A percentile compares a stretch with the other conserved stretches of the same genome.
These are phyloP conservation scores for Solanum verrucosum DNA, from an alignment of 257 asterid genomes.

Conservation along the genomic window DNA sequence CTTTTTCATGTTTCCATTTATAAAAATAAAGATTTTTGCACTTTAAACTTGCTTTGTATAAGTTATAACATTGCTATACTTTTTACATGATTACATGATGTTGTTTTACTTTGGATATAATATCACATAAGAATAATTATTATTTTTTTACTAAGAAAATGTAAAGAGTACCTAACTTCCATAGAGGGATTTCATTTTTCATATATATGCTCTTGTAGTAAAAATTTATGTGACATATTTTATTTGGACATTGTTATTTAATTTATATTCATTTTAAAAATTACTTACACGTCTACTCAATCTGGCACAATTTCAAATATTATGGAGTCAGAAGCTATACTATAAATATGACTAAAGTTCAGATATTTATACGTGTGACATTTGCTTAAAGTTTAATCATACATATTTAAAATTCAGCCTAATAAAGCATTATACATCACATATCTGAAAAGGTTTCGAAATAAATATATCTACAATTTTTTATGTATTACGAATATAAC, in stretches of 20 bases:
- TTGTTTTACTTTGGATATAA: no score
- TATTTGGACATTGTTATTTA: not conserved
- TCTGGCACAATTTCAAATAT: not conserved
- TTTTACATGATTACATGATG: not conserved
- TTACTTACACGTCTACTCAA: not conserved
- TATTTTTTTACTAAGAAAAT: no score
- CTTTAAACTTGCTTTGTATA: not conserved
- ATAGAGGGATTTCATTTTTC: no score
- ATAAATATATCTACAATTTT: not conserved
- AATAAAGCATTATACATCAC: not conserved
- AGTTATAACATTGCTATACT: not conserved
- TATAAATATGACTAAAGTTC: not conserved
- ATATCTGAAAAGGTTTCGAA: not conserved
- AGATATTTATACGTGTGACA: not conserved
- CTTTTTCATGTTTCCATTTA: not conserved
- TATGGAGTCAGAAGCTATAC: not conserved
- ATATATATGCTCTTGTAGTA: not conserved
- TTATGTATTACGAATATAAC: not conserved
- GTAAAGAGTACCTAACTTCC: no score
- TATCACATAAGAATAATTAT: no score
- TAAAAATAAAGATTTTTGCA: not conserved
- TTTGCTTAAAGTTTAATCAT: not conserved
- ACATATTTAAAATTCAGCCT: no score
- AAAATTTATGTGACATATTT: no score
- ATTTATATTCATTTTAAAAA: no score